Evolutionary conservation across 371 early-diverging fungal species (phyloP), one percentile per base, ranked within the genome.

Genomic region (Mortierella sp.): DNA sequence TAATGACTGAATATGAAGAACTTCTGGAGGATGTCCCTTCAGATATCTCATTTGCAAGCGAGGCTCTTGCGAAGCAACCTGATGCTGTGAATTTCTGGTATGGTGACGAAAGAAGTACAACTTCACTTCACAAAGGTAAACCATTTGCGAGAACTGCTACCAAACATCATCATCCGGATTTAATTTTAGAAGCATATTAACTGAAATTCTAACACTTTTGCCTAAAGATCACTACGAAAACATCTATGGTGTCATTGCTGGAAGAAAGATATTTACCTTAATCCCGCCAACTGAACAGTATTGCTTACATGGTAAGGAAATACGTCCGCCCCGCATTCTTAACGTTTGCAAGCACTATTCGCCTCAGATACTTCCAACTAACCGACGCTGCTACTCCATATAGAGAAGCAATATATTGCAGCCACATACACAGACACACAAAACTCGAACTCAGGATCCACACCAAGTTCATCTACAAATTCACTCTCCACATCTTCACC

Each of bases 61-160:
- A 90, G 78, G 93, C 93, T 0, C 69, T 94, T 1, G 87, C 85
- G 1, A 84, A 86, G 65, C 38, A 65, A 21, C 93, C 93, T 0
- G 95, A 95, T 69, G 95, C 95, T 4, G 90, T 92, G 63, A 95
- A 95, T 78, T 89, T 95, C 60, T 95, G 95, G 95, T 88, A 93
- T 71, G 95, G 95, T 2, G 85, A 88, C 57, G 83, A 84, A 15
- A 74, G 86, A 36, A 88, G 94, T 28, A 83, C 84, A 0, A 93
- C 95, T 0, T 91, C 93, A 0, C 65, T 91, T n/a, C 95, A 95
- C 77, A 95, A 93, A 70, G 76, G 76, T 72, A 41, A n/a, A 15
- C 33, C 13, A 48, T 43, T 33, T 9, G 58, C 36, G 21, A 4
- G 36, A 58, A 63, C 22, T 33, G 22, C 38, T n/a, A 1, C 21